phyloP scores from a whole-genome alignment of 371 early-diverging fungal genomes.

The Sanchytrium tribonematis region DNA sequence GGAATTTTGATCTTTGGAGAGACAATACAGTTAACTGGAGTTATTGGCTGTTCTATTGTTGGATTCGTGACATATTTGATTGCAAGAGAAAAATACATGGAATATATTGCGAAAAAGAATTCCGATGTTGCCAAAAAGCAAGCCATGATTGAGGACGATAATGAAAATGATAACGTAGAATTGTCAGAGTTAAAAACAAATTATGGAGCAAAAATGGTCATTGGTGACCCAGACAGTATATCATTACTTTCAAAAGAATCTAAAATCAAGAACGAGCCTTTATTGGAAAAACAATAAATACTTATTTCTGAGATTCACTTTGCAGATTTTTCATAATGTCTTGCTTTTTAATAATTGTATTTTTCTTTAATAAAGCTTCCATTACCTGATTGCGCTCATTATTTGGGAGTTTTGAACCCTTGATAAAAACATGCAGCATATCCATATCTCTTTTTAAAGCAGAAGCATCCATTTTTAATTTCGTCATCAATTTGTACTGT shows the following conservation, averaged over 20 bases:
- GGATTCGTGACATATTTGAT: background rate
- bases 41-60: background rate
- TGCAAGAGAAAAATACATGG: background rate
- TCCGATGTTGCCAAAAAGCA: background rate
- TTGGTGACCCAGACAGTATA: background rate
- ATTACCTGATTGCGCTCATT: background rate
- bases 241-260: background rate
- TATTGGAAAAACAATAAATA: background rate
- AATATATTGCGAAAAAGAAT: background rate
- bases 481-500: background rate
- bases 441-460: background rate
- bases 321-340: too few species aligned
- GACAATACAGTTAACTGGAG: background rate
- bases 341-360: background rate
- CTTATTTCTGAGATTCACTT: too few species aligned
- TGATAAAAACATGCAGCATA: background rate
- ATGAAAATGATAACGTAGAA: background rate
- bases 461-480: background rate
- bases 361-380: background rate
- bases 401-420: background rate
- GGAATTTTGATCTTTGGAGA: constrained; percentile 36
- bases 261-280: background rate
- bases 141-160: background rate
- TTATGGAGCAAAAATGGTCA: background rate
- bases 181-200: background rate